phyloP scores from a whole-genome alignment of 768 basidiomycete species.

The Tricholoma sp. region DNA sequence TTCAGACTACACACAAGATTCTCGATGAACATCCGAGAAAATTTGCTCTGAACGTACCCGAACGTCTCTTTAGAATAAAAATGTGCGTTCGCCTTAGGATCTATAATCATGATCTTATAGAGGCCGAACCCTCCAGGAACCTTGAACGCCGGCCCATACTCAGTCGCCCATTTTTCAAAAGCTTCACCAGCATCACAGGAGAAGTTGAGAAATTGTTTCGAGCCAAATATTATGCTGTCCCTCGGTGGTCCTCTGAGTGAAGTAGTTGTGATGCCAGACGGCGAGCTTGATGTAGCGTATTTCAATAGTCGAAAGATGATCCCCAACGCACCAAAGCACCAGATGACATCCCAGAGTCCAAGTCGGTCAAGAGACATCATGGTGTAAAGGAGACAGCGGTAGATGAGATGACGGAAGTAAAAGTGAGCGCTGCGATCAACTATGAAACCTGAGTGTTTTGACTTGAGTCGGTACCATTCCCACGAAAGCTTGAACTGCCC shows the following conservation, averaged over 20 bases:
- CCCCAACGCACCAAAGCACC: neutral
- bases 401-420: too few relatives aligned
- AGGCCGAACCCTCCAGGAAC: conserved; percentile 14
- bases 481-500: too few relatives aligned
- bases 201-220: conserved; percentile 4
- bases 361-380: neutral
- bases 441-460: too few relatives aligned
- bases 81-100: conserved; percentile 21
- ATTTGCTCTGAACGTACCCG: conserved; percentile 17
- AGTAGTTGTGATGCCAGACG: conserved; percentile 1
- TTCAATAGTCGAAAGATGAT: neutral
- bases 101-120: conserved; percentile 17
- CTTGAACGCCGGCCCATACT: conserved; percentile 21
- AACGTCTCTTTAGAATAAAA: conserved; percentile 22
- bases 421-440: too few relatives aligned
- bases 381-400: neutral
- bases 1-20: conserved; percentile 15
- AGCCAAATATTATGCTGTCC: conserved; percentile 6
- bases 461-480: too few relatives aligned
- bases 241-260: conserved; percentile 7
- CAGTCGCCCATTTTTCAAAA: conserved; percentile 19
- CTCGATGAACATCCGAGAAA: conserved; percentile 19
- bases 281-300: neutral
- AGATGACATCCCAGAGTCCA: neutral
- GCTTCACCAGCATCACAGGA: conserved; percentile 11